Evolutionary conservation across 225 moss, liverwort and hornwort species (phyloP).

Genomic region (Neckera pumila): DNA sequence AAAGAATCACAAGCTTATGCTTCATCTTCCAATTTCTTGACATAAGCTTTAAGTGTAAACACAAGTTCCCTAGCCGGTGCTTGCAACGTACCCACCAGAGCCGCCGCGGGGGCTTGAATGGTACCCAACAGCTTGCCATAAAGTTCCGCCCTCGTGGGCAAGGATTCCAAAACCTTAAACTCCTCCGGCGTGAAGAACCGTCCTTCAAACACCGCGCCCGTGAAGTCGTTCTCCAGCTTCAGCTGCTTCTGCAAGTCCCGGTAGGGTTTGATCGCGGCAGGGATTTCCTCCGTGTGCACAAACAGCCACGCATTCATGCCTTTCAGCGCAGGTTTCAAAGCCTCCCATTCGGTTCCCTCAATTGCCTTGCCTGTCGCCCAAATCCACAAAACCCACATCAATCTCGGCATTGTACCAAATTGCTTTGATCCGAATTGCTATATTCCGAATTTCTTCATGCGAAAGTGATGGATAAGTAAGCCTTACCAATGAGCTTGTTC

Average conservation of each 20-base stretch:
- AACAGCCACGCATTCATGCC: constrained; percentile 99
- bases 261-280: constrained; percentile 83
- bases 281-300: constrained; percentile 94
- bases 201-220: constrained; percentile 91
- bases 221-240: constrained; percentile 82
- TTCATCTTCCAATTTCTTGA: constrained; percentile 89
- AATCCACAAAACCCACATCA: neutral
- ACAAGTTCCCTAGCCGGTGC: constrained; percentile 74
- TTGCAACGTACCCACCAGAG: constrained; percentile 72
- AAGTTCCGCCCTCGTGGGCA: constrained; percentile 78
- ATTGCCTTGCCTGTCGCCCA: constrained; percentile 73
- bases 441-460: neutral
- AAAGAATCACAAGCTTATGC: constrained; percentile 12
- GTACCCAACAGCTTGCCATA: constrained; percentile 66
- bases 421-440: neutral
- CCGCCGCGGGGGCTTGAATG: constrained; percentile 54
- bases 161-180: constrained; percentile 63
- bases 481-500: constrained; percentile 84
- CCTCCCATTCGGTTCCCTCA: constrained; percentile 94
- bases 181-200: constrained; percentile 67
- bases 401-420: neutral
- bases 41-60: constrained; percentile 70
- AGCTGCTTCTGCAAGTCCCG: constrained; percentile 82
- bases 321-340: constrained; percentile 74
- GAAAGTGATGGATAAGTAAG: neutral